phyloP scores from a whole-genome alignment of 768 basidiomycete species.

The Phylloporus arenicola region DNA sequence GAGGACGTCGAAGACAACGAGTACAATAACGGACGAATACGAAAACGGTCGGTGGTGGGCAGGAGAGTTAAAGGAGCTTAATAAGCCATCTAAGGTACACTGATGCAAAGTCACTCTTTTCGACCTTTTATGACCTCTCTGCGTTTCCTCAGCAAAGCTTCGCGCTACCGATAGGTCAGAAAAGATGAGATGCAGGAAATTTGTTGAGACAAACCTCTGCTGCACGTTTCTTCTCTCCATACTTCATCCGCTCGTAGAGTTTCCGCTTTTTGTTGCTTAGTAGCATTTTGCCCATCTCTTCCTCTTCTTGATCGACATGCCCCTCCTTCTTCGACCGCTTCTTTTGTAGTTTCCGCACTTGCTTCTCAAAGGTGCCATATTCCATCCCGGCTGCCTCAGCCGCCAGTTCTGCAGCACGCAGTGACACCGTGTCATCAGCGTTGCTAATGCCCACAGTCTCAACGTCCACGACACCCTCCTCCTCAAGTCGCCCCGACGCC shows the following conservation, averaged over 20 bases:
- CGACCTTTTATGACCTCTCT: constrained; percentile 43
- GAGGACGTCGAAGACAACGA: constrained; percentile 3
- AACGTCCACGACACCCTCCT: constrained; percentile 26
- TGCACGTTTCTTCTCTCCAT: constrained; percentile 69
- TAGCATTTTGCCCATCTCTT: constrained; percentile 96
- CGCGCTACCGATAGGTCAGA: constrained; percentile 42
- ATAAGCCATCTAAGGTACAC: constrained; percentile 1
- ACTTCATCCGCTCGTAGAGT: constrained; percentile 90
- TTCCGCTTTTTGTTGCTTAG: constrained; percentile 94
- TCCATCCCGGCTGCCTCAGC: constrained; percentile 88
- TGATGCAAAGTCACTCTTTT: constrained; percentile 24
- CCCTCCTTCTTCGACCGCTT: constrained; percentile 31
- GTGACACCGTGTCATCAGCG: constrained; percentile 54
- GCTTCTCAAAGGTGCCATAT: constrained; percentile 71
- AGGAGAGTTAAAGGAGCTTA: constrained; percentile 6
- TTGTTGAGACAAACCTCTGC: constrained; percentile 58
- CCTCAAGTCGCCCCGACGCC: constrained; percentile 15
- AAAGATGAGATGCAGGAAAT: not conserved
- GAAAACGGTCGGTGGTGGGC: constrained; percentile 10
- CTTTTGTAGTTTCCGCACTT: constrained; percentile 57
- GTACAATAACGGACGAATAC: constrained; percentile 3
- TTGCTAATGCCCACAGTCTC: constrained; percentile 29
- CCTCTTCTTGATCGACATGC: constrained; percentile 43
- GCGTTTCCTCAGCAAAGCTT: constrained; percentile 55
- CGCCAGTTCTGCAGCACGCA: constrained; percentile 85